Evolutionary conservation across 306 rosid species (phyloP).

Genomic region (Cucurbita maxima): DNA sequence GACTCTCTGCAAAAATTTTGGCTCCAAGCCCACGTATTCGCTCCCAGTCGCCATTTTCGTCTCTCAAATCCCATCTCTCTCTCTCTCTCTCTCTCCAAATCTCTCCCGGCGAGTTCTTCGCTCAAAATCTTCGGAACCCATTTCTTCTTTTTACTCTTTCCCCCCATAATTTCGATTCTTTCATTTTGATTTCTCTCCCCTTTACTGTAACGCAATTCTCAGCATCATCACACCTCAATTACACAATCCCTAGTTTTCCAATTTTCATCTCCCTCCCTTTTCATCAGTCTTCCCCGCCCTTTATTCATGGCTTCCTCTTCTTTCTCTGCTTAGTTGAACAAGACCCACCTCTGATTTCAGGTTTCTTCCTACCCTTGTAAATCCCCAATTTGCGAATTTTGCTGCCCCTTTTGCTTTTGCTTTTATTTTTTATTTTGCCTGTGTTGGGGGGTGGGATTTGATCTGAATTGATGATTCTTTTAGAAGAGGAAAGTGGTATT

Average conservation of each 20-base stretch:
- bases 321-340: slow-evolving; percentile 10
- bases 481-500: slow-evolving; percentile 52
- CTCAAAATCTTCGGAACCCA: slow-evolving; percentile 6
- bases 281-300: not conserved
- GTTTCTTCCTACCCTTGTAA: slow-evolving; percentile 14
- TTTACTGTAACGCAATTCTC: not conserved
- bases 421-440: not conserved
- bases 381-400: slow-evolving; percentile 12
- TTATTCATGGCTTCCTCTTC: slow-evolving; percentile 6
- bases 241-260: slow-evolving; percentile 38
- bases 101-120: slow-evolving; percentile 8
- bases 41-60: slow-evolving; percentile 25
- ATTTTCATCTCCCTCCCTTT: not conserved
- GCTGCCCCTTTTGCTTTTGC: slow-evolving; percentile 16
- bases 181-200: not conserved
- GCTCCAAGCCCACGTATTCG: slow-evolving; percentile 11
- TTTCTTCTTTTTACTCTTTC: not conserved
- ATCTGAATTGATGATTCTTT: slow-evolving; percentile 82
- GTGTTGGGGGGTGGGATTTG: slow-evolving; percentile 29
- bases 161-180: not conserved
- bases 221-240: not conserved
- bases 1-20: slow-evolving; percentile 46
- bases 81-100: not conserved
- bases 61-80: slow-evolving; percentile 17
- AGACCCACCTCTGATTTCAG: slow-evolving; percentile 59